Percentiles rank a stretch among this genome's conserved stretches.
Conservation (phyloP, 106 monocot species). For the Dioscorea alata region DNA sequence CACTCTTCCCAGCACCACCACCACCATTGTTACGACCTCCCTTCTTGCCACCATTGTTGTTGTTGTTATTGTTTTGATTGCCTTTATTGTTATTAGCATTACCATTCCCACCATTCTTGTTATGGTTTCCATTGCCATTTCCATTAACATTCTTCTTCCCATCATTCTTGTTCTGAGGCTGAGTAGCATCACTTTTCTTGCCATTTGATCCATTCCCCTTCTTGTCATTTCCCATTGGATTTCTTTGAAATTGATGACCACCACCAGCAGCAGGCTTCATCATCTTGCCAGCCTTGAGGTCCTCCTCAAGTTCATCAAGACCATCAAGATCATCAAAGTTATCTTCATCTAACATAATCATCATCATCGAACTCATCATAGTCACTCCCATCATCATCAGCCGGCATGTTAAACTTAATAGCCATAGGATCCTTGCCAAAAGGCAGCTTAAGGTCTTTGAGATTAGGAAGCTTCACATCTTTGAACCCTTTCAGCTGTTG, state of each 20-base stretch:
- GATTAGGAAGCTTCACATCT: constrained; percentile 18
- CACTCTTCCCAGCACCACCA: not conserved
- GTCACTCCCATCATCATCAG: constrained; percentile 20
- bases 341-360: constrained; percentile 17
- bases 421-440: constrained; percentile 24
- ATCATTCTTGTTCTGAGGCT: not conserved
- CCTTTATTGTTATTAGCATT: not conserved
- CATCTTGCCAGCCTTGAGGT: constrained; percentile 24
- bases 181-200: constrained; percentile 9
- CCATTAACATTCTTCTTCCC: not conserved
- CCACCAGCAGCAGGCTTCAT: constrained; percentile 5
- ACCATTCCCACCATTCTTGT: constrained; percentile 5
- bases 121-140: not conserved
- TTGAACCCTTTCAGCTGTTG: constrained; percentile 26
- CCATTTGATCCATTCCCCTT: constrained; percentile 1
- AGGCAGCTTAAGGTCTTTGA: constrained; percentile 22
- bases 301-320: constrained; percentile 25
- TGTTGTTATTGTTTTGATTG: not conserved
- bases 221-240: not conserved
- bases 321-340: constrained; percentile 13
- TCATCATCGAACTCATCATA: constrained; percentile 9
- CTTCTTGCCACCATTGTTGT: constrained; percentile 8
- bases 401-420: constrained; percentile 31
- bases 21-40: not conserved
- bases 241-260: not conserved